phyloP scores from a whole-genome alignment of 2,329 filamentous ascomycete genomes.

The Incumbomyces lentus region DNA sequence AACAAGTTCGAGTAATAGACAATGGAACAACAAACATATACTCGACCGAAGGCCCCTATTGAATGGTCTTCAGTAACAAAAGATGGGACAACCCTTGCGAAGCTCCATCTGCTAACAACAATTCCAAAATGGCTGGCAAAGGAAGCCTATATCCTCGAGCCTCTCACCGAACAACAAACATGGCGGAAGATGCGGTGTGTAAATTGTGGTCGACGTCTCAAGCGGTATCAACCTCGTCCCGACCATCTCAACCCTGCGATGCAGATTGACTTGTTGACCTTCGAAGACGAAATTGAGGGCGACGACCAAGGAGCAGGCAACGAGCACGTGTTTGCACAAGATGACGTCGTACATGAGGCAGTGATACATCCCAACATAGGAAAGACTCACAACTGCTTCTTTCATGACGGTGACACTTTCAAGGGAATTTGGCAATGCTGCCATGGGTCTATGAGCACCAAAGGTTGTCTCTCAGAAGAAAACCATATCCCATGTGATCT shows the following conservation, averaged over 20 bases:
- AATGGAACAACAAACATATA: too few relatives aligned
- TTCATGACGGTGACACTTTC: conserved; percentile 2
- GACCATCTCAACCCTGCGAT: background rate
- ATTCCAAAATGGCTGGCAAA: conserved; percentile 7
- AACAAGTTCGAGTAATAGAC: too few relatives aligned
- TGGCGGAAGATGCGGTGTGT: conserved; percentile 14
- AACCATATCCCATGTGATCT: background rate
- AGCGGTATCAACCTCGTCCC: background rate
- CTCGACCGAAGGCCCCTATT: background rate
- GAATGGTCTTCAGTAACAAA: conserved; percentile 11
- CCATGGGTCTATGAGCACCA: background rate
- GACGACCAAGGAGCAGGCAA: background rate
- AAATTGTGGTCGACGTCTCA: conserved; percentile 6
- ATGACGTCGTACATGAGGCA: background rate
- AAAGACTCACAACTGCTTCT: conserved; percentile 1
- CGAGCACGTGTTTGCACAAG: background rate
- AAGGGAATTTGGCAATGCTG: conserved; percentile 3
- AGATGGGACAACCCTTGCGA: conserved; percentile 7
- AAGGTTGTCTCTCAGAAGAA: conserved; percentile 3
- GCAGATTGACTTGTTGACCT: background rate
- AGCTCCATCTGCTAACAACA: conserved; percentile 12
- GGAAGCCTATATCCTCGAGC: conserved; percentile 13
- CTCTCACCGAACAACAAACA: conserved; percentile 10
- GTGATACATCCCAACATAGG: background rate
- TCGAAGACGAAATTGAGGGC: background rate